Evolutionary conservation across 306 rosid genomes (phyloP), one percentile per base, ranked within the genome.

Genomic region (Sphenostylis stenocarpa): DNA sequence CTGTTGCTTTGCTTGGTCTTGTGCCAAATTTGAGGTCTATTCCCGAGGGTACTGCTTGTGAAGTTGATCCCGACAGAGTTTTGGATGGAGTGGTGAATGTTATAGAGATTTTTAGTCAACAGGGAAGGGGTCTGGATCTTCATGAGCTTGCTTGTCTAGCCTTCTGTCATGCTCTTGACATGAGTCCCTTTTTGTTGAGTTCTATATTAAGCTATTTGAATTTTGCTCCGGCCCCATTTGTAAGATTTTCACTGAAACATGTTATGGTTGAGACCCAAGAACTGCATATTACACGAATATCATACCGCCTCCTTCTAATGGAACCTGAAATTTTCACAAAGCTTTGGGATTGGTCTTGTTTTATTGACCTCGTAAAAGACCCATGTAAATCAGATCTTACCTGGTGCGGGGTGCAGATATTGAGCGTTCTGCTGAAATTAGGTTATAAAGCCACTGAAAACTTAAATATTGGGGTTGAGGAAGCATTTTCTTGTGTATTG

Each of bases 71-170:
- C 6, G 86, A 79, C 38, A 41, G 33, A 16, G 81, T 73, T 75
- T 80, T 83, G 52, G 85, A 70, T 47, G 93, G 83, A 76, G 86
- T 83, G 39, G 72, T 48, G 44, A 55, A 73, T 76, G 87, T 92
- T 39, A 60, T 88, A 36, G 89, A 92, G 58, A 82, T 81, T 74
- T 88, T 78, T 77, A 53, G 62, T 49, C 70, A 68, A 29, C 65
- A 29, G 44, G 93, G 88, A 85, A 89, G 83, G 82, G 90, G 96
- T 75, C 82, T 94, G 4, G 97, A 89, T 84, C 98, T 94, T 72
- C 98, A 92, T 1, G 98, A 94, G 84, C 84, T 82, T 81, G 93
- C 88, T 85, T 94, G 97, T 78, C 67, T 89, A 58, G 96, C 96
- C 29, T 88, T 92, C 63, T 90, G 93, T 61, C 93, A 97, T 0